Conservation (phyloP, 768 basidiomycete genomes). For the Suillus bovinus region DNA sequence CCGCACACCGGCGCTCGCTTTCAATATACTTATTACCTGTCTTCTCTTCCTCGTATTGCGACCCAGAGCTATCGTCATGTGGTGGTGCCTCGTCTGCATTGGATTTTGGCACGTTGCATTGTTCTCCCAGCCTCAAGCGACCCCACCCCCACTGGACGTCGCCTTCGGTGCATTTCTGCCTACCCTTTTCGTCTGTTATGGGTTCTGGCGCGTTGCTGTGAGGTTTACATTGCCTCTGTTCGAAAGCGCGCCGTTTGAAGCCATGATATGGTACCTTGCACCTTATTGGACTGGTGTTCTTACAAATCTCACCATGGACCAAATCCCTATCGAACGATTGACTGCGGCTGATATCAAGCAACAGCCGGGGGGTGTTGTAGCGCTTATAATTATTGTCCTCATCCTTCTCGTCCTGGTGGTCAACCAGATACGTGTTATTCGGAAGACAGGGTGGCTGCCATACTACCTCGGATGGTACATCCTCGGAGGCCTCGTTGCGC, state of each 20-base stretch:
- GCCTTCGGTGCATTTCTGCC: conserved; percentile 81
- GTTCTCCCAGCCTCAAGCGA: conserved; percentile 70
- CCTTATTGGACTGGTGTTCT: conserved; percentile 81
- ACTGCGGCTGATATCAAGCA: conserved; percentile 64
- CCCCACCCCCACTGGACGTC: conserved; percentile 68
- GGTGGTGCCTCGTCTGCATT: conserved; percentile 79
- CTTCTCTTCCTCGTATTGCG: conserved; percentile 72
- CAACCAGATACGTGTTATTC: conserved; percentile 81
- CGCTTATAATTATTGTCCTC: conserved; percentile 67
- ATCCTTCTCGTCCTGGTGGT: conserved; percentile 58
- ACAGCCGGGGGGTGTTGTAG: conserved; percentile 65
- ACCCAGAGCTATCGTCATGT: conserved; percentile 65
- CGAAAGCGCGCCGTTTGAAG: conserved; percentile 66
- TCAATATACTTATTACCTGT: conserved; percentile 69
- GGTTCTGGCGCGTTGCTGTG: conserved; percentile 75
- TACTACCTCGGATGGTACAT: conserved; percentile 77
- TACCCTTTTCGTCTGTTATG: conserved; percentile 73
- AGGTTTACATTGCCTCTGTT: conserved; percentile 76
- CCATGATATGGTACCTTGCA: conserved; percentile 69
- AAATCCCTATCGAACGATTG: conserved; percentile 79
- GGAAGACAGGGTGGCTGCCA: conserved; percentile 83
- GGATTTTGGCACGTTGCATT: conserved; percentile 85
- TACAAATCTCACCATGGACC: conserved; percentile 67
- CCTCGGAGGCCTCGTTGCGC: conserved; percentile 59
- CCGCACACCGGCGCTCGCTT: conserved; percentile 65